Conservation (phyloP, 441 rosid species). For the Gossypium trilobum region DNA sequence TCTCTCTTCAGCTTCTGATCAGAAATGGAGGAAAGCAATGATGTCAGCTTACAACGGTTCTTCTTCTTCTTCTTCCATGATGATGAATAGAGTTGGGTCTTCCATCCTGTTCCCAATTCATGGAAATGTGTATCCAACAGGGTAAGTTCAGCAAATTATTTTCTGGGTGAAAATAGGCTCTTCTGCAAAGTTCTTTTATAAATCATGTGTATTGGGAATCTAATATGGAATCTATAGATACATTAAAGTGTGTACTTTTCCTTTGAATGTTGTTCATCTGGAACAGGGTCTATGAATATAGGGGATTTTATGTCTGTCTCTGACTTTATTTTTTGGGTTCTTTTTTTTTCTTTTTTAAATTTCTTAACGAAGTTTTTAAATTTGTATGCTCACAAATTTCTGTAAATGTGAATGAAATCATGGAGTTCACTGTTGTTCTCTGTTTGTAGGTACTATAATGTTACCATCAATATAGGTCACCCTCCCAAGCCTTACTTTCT, state of each 20-base stretch:
- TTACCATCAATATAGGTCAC: slow-evolving; percentile 57
- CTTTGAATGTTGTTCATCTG: not conserved
- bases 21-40: slow-evolving; percentile 17
- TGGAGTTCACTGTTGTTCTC: not conserved
- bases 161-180: not conserved
- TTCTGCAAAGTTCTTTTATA: not conserved
- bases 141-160: not conserved
- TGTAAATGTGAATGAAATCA: not conserved
- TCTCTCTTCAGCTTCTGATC: slow-evolving; percentile 13
- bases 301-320: not conserved
- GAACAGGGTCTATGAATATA: not conserved
- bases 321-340: too few species aligned
- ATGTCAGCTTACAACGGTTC: not conserved
- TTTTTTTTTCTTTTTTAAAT: too few species aligned
- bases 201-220: not conserved
- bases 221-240: not conserved
- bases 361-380: too few species aligned
- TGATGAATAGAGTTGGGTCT: slow-evolving; percentile 10
- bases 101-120: slow-evolving; percentile 15
- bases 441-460: slow-evolving; percentile 54
- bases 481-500: slow-evolving; percentile 78
- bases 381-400: not conserved
- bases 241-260: not conserved
- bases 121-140: slow-evolving; percentile 19
- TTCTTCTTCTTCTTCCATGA: not conserved